Evolutionary conservation across 257 asterid genomes (phyloP).

Genomic region (Solanum sejunctum): DNA sequence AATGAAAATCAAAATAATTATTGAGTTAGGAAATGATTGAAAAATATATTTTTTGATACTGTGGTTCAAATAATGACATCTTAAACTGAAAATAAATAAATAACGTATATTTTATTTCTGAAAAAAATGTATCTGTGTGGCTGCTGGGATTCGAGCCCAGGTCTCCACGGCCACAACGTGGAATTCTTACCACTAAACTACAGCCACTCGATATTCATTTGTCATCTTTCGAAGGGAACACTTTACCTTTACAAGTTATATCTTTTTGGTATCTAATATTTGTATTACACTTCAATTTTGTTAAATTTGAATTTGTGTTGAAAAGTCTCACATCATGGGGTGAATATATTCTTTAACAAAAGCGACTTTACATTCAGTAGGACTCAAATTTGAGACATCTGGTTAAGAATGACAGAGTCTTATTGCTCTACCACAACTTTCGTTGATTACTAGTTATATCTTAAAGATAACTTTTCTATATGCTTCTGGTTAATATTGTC

Average conservation of each 20-base stretch:
- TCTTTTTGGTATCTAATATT: neutral
- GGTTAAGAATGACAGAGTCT: neutral
- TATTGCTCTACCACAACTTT: neutral
- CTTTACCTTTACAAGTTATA: no score
- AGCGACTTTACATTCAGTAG: fast-evolving
- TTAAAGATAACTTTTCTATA: neutral
- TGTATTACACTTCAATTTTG: fast-evolving
- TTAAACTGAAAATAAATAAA: no score
- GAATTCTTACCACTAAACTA: slow-evolving; percentile 98
- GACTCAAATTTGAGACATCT: neutral
- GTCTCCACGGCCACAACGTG: slow-evolving; percentile 99
- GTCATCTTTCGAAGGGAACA: no score
- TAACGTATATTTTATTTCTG: no score
- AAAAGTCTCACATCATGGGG: fast-evolving
- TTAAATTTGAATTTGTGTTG: fast-evolving
- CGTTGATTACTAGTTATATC: neutral
- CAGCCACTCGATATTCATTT: slow-evolving; percentile 35
- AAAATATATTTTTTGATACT: no score
- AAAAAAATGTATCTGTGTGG: slow-evolving; percentile 29
- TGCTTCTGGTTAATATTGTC: neutral
- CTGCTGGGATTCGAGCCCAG: slow-evolving; percentile 99
- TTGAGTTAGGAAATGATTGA: no score
- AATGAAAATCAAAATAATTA: no score
- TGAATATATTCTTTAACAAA: no score
- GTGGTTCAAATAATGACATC: no score